phyloP scores from a whole-genome alignment of 139 green algal species.

The Auxenochlorella pyrenoidosa region DNA sequence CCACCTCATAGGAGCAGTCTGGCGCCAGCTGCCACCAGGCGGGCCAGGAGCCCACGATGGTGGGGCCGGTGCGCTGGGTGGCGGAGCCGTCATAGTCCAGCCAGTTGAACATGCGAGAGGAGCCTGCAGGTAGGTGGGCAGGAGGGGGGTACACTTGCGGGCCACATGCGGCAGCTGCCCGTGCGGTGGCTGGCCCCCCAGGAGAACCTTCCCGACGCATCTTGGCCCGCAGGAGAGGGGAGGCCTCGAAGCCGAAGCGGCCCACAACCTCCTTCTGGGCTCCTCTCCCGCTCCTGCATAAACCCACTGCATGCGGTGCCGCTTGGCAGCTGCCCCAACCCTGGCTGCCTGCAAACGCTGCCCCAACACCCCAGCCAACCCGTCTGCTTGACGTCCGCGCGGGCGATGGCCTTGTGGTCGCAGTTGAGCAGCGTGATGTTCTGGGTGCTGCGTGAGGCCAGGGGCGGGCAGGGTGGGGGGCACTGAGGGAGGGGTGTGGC shows the following conservation, averaged over 20 bases:
- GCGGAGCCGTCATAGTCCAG: slow-evolving; percentile 61
- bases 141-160: not conserved
- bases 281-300: no score
- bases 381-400: slow-evolving; percentile 46
- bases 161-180: no score
- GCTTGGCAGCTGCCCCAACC: no score
- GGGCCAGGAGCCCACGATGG: slow-evolving; percentile 58
- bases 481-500: no score
- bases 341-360: no score
- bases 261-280: no score
- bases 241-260: no score
- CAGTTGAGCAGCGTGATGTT: slow-evolving; percentile 57
- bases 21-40: slow-evolving; percentile 60
- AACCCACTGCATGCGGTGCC: no score
- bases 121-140: slow-evolving; percentile 20
- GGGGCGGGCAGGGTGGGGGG: no score
- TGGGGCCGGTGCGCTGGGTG: slow-evolving; percentile 47
- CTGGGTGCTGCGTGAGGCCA: slow-evolving; percentile 2
- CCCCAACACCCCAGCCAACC: slow-evolving; percentile 2
- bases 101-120: slow-evolving; percentile 73
- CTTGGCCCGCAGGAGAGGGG: no score
- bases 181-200: no score
- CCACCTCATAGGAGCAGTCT: slow-evolving; percentile 49
- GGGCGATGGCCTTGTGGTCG: slow-evolving; percentile 53
- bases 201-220: no score